Evolutionary conservation across 78 protist genomes (phyloP).

Genomic region (Dictyostelium brefeldianum): DNA sequence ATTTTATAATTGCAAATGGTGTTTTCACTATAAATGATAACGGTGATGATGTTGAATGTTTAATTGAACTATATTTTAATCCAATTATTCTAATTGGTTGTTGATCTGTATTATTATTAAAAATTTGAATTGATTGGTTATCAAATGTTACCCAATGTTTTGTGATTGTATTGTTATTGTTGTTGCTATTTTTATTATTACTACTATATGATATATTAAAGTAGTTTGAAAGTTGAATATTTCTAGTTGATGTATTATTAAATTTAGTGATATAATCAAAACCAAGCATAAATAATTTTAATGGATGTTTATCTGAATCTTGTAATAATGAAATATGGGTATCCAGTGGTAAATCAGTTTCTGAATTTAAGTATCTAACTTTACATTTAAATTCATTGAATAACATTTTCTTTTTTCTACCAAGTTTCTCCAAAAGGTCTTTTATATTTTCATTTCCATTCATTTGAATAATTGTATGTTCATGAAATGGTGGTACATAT

Average conservation of each 20-base stretch:
- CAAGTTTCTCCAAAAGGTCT: conserved; percentile 20
- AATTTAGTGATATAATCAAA: conserved; percentile 22
- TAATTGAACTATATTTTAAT: neutral
- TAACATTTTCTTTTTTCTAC: conserved; percentile 36
- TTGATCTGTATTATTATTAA: conserved; percentile 6
- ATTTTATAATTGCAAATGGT: conserved; percentile 15
- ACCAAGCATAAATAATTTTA: conserved; percentile 16
- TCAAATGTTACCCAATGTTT: conserved; percentile 34
- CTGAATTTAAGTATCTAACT: neutral
- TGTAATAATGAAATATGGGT: neutral
- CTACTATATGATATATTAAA: neutral
- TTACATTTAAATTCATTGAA: conserved; percentile 10
- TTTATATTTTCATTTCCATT: neutral
- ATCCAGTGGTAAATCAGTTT: neutral
- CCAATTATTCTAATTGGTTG: conserved; percentile 52
- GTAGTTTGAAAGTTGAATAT: neutral
- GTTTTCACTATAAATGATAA: conserved; percentile 21
- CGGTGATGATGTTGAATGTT: neutral
- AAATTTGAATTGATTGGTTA: conserved; percentile 47
- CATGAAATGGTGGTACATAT: conserved; percentile 54
- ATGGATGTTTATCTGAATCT: neutral
- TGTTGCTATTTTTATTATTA: neutral
- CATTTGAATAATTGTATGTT: conserved; percentile 38
- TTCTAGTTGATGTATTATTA: neutral
- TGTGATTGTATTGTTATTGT: neutral